Evolutionary conservation across 192 early-diverging fungal species (phyloP).

Genomic region (Coemansia sp.): DNA sequence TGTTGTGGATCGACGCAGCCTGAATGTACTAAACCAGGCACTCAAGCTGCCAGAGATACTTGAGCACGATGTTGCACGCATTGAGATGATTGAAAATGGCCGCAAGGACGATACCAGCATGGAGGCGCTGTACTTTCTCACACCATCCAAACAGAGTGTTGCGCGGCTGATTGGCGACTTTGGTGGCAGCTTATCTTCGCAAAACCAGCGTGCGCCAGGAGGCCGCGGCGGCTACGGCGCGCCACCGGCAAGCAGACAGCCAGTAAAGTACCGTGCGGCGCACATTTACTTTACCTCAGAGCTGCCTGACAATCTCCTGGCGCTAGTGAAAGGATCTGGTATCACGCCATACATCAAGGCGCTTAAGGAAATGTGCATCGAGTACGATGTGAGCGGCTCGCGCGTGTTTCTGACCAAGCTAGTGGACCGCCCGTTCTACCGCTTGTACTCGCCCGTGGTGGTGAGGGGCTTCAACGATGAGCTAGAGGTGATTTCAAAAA

Average conservation of each 20-base stretch:
- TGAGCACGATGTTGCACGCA: slow-evolving; percentile 44
- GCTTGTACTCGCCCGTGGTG: slow-evolving; percentile 51
- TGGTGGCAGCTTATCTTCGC: slow-evolving; percentile 5
- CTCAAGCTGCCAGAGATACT: slow-evolving; percentile 45
- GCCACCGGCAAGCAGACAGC: slow-evolving; percentile 1
- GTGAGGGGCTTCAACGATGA: slow-evolving; percentile 36
- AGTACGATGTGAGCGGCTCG: slow-evolving; percentile 39
- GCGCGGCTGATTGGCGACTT: slow-evolving; percentile 38
- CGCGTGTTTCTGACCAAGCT: slow-evolving; percentile 42
- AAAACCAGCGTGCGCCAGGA: neutral
- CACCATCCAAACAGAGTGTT: slow-evolving; percentile 42
- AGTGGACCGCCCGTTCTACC: slow-evolving; percentile 43
- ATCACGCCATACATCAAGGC: slow-evolving; percentile 39
- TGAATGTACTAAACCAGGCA: slow-evolving; percentile 35
- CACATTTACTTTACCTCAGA: slow-evolving; percentile 53
- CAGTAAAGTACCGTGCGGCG: slow-evolving; percentile 36
- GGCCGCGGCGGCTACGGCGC: neutral
- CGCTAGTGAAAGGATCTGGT: slow-evolving; percentile 27
- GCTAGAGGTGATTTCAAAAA: slow-evolving; percentile 51
- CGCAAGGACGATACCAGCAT: slow-evolving; percentile 37
- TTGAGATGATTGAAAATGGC: slow-evolving; percentile 46
- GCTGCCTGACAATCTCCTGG: slow-evolving; percentile 39
- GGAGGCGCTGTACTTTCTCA: slow-evolving; percentile 53
- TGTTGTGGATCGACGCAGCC: slow-evolving; percentile 44
- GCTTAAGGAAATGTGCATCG: slow-evolving; percentile 52